Conservation (phyloP, 179 eudicot genomes). For the Corrigiola litoralis region DNA sequence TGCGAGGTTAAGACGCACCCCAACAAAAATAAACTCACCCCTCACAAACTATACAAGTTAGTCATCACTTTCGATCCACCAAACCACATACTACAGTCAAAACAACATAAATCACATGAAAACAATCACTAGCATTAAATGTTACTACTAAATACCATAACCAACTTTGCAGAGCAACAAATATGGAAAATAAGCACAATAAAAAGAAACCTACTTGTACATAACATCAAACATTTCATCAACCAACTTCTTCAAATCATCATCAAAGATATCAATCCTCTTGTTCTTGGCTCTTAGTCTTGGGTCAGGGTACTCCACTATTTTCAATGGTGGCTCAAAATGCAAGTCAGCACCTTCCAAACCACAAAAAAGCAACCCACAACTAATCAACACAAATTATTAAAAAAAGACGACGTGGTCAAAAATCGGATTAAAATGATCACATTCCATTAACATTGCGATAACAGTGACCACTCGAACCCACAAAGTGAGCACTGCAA, state of each 20-base stretch:
- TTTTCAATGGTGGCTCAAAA: constrained; percentile 58
- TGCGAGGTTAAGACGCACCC: no score
- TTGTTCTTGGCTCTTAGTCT: constrained; percentile 77
- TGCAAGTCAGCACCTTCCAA: constrained; percentile 66
- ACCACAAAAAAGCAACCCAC: not conserved
- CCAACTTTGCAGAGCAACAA: not conserved
- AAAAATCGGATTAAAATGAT: no score
- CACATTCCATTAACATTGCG: no score
- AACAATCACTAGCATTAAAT: no score
- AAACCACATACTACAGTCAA: no score
- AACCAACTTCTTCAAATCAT: constrained; percentile 67
- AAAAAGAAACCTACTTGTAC: constrained; percentile 62
- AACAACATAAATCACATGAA: no score
- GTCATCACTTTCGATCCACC: no score
- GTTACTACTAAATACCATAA: no score
- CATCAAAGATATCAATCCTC: constrained; percentile 64
- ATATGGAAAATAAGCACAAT: not conserved
- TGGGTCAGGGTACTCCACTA: constrained; percentile 91
- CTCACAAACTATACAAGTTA: no score
- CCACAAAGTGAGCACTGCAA: no score
- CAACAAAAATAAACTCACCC: no score
- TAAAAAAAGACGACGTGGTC: not conserved
- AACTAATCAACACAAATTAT: not conserved
- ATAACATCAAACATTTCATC: constrained; percentile 87
- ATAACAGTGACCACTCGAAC: not conserved